A percentile compares a stretch with the other conserved stretches of the same genome.
These are phyloP conservation scores for Parmelia sp. DNA, from an alignment of 495 filamentous ascomycete species.

Conservation along the genomic window DNA sequence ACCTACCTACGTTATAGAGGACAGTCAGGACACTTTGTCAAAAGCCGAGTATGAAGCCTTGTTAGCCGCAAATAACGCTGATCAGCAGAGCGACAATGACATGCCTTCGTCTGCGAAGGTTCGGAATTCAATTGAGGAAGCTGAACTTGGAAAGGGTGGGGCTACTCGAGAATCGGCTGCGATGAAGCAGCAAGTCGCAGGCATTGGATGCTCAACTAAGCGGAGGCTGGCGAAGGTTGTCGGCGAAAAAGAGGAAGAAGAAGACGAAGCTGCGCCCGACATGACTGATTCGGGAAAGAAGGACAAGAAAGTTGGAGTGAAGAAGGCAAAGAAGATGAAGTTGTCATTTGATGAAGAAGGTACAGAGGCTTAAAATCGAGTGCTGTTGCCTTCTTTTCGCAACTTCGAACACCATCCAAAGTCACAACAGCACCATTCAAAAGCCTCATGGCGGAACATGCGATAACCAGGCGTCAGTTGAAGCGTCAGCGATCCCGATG, in stretches of 20 bases:
- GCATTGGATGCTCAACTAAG: constrained; percentile 18
- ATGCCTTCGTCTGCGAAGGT: not conserved
- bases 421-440: not conserved
- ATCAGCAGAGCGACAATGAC: not conserved
- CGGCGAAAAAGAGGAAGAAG: constrained; percentile 7
- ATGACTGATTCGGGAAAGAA: constrained; percentile 15
- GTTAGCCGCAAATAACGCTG: not conserved
- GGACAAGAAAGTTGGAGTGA: constrained; percentile 25
- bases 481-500: no score
- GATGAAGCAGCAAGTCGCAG: constrained; percentile 4
- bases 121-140: not conserved
- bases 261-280: constrained; percentile 30
- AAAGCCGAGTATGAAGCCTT: constrained; percentile 27
- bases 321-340: constrained; percentile 18
- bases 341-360: constrained; percentile 19
- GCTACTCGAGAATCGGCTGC: not conserved
- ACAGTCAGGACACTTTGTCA: constrained; percentile 36
- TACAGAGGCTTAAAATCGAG: not conserved
- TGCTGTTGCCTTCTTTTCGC: not conserved
- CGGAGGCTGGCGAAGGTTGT: constrained; percentile 20
- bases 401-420: not conserved
- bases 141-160: not conserved
- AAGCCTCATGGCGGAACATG: not conserved
- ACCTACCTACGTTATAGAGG: constrained; percentile 35
- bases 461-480: not conserved